Base-by-base conservation (phyloP, 2,329 filamentous ascomycete species). In the Monosporascus sp. region DNA sequence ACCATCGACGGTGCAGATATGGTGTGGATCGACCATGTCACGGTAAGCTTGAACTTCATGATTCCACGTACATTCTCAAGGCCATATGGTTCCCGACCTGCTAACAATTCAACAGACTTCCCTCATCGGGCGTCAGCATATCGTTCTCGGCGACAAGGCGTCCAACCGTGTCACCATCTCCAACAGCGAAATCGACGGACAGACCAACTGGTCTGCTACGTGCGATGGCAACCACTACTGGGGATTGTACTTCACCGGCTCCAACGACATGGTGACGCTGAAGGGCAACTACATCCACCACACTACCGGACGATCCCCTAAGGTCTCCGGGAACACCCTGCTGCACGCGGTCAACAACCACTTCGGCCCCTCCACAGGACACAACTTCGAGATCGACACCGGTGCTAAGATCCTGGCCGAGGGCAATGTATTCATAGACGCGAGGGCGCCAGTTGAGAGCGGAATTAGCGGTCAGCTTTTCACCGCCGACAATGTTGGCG, bases 361-460 rank as follows among this genome's bases (percentile, higher is more conserved):
- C 64, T 76, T 70, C 63, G 63, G 65, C 57, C 62, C 69, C 54
- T 71, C 68, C 59, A 60, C 61, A 3, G 71, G 73, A 54, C 74
- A 78, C 63, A 70, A 73, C 44, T 78, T 79, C 53, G 75, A 77
- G 61, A 55, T 73, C 54, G 66, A 63, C 45, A 47, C 55, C 15
- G 69, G 69, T 41, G 69, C 60, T 47, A 67, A 67, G 45, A 71
- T 78, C 48, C 67, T 80, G 38, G 74, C 74, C 2, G 77, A 80
- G 64, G 77, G 77, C 39, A 79, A 79, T 57, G 70, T 74, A 22
- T 80, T 79, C 70, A 70, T 76, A 65, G 72, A 75, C 57, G 70
- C 79, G 38, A 50, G 57, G 3, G 66, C 69, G 18, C 65, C 68
- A 20, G 63, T 74, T 37, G 69, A 73, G 54, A 38, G 44, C 20